phyloP scores from a whole-genome alignment of 1,284 basidiomycete genomes.

The Xanthoconium separans region DNA sequence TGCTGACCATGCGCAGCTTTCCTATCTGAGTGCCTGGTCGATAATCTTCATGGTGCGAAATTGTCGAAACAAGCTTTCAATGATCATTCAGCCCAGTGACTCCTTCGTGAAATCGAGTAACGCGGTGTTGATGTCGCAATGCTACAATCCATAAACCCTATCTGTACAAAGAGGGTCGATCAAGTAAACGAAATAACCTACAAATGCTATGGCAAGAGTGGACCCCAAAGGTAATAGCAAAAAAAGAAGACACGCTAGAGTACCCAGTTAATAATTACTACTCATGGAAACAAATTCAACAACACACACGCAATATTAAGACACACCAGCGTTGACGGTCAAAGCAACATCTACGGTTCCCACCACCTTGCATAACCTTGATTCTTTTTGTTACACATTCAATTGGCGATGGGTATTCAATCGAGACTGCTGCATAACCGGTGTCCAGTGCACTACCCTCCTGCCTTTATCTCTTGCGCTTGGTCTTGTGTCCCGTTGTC shows the following conservation, averaged over 20 bases:
- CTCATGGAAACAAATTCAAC: background rate
- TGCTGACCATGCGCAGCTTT: no score
- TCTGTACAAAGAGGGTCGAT: background rate
- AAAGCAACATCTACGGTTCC: background rate
- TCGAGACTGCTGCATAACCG: background rate
- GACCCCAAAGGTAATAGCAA: conserved; percentile 3
- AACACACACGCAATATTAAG: background rate
- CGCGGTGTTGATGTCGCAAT: no score
- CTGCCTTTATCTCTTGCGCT: conserved; percentile 26
- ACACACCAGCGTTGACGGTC: background rate
- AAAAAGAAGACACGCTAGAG: background rate
- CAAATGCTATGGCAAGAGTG: background rate
- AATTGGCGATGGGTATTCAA: background rate
- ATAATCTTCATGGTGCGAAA: no score
- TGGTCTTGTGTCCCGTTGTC: conserved; percentile 14
- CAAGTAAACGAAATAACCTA: background rate
- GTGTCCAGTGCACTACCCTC: background rate
- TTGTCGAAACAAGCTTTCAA: no score
- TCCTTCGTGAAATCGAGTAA: no score
- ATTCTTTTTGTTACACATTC: background rate
- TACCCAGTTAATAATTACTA: background rate
- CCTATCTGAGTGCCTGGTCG: no score
- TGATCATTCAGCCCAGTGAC: no score
- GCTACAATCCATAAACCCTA: background rate
- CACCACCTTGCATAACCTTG: background rate